These are phyloP conservation scores for Ceratocystis diversiconidia DNA, from an alignment of 2,329 filamentous ascomycete genomes.

Conservation along the genomic window DNA sequence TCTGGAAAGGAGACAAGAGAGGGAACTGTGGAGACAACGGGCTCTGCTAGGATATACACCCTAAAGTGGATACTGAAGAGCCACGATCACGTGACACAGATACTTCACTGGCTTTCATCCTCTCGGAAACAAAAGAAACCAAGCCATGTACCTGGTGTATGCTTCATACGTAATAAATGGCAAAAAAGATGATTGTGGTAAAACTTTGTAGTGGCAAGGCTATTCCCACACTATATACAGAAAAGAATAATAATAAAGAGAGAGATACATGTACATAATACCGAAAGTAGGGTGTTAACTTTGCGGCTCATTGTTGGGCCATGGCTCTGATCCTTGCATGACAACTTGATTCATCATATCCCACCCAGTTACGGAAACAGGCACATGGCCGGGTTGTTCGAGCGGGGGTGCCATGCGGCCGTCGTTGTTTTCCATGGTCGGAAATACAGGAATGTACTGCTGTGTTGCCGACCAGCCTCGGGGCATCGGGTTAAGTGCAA, in stretches of 20 bases:
- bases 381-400: neutral
- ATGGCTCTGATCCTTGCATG: neutral
- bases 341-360: conserved; percentile 1
- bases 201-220: too few species aligned
- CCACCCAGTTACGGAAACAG: neutral
- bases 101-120: too few species aligned
- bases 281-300: neutral
- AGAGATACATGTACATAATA: neutral
- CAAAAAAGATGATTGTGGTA: too few species aligned
- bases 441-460: conserved; percentile 9
- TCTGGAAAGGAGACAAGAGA: too few species aligned
- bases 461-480: conserved; percentile 2
- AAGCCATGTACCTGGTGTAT: too few species aligned
- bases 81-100: too few species aligned
- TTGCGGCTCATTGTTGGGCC: neutral
- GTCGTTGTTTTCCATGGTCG: neutral
- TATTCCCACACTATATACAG: too few species aligned
- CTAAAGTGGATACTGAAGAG: too few species aligned
- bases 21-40: too few species aligned
- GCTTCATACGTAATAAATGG: too few species aligned
- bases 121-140: too few species aligned
- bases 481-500: neutral
- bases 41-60: too few species aligned
- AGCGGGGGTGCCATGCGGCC: neutral
- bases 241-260: neutral